A percentile compares a stretch with the other conserved stretches of the same genome.
Evolutionary conservation across 805 yeast species (phyloP).

Genomic region (Priceomyces castillae): DNA sequence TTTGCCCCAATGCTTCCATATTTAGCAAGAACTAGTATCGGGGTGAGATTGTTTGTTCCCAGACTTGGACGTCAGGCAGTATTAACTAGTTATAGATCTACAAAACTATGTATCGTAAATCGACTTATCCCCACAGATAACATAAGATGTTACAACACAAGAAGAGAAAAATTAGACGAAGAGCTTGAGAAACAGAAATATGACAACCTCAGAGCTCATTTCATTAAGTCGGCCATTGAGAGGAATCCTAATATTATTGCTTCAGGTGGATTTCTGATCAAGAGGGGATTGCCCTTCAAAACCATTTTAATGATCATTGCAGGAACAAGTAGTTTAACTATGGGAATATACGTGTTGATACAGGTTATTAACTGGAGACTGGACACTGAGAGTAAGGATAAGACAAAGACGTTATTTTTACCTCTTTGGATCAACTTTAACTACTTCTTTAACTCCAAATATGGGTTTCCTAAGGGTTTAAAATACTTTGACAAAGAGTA

Average conservation of each 20-base stretch:
- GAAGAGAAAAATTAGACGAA: conserved; percentile 2
- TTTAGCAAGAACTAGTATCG: neutral
- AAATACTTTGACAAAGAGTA: conserved; percentile 24
- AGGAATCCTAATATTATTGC: conserved; percentile 9
- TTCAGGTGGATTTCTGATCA: conserved; percentile 1
- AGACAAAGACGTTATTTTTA: conserved; percentile 16
- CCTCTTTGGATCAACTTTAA: conserved; percentile 27
- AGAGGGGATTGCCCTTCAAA: conserved; percentile 15
- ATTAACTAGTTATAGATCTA: too few relatives aligned
- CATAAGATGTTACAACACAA: conserved; percentile 1
- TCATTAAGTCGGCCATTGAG: conserved; percentile 11
- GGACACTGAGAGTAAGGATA: neutral
- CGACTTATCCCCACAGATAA: neutral
- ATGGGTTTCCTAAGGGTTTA: conserved; percentile 25
- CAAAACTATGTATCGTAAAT: too few relatives aligned
- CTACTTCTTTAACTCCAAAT: conserved; percentile 22
- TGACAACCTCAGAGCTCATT: conserved; percentile 11
- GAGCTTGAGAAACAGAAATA: conserved; percentile 14
- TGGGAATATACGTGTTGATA: conserved; percentile 20
- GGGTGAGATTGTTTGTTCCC: neutral
- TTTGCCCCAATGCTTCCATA: neutral
- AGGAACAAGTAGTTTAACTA: conserved; percentile 22
- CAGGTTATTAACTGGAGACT: conserved; percentile 10
- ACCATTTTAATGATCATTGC: conserved; percentile 20
- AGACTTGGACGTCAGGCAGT: too few relatives aligned